phyloP scores from a whole-genome alignment of 2,329 filamentous ascomycete species.

The Sporothrix inflata region DNA sequence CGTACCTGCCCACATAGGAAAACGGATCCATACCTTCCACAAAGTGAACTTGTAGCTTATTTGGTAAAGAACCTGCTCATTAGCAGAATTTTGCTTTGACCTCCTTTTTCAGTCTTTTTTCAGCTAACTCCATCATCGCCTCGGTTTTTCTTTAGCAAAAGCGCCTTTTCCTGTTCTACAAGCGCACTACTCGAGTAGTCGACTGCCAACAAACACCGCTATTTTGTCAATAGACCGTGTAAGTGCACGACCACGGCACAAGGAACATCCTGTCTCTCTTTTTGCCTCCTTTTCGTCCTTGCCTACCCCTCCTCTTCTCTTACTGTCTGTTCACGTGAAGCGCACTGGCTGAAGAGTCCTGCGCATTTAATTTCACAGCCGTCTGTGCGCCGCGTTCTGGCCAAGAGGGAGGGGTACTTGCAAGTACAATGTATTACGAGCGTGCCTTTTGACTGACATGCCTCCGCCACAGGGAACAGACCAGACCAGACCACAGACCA shows the following conservation, averaged over 20 bases:
- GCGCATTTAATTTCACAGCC: constrained; percentile 3
- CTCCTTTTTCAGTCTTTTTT: neutral
- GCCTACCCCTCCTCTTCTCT: neutral
- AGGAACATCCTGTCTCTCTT: neutral
- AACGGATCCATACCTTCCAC: neutral
- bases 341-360: neutral
- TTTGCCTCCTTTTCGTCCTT: neutral
- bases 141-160: neutral
- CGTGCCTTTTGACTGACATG: neutral
- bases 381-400: neutral
- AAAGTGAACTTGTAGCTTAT: neutral
- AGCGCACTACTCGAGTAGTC: neutral
- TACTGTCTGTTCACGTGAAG: neutral
- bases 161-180: neutral
- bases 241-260: neutral
- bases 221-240: constrained; percentile 20
- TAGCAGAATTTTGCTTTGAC: constrained; percentile 1
- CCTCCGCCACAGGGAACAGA: neutral
- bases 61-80: neutral
- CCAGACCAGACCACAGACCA: neutral
- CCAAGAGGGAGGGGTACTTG: neutral
- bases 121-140: neutral
- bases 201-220: neutral
- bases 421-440: neutral
- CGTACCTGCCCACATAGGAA: constrained; percentile 11